Conservation (phyloP, 75 land plant species). For the Pinus albicaulis region DNA sequence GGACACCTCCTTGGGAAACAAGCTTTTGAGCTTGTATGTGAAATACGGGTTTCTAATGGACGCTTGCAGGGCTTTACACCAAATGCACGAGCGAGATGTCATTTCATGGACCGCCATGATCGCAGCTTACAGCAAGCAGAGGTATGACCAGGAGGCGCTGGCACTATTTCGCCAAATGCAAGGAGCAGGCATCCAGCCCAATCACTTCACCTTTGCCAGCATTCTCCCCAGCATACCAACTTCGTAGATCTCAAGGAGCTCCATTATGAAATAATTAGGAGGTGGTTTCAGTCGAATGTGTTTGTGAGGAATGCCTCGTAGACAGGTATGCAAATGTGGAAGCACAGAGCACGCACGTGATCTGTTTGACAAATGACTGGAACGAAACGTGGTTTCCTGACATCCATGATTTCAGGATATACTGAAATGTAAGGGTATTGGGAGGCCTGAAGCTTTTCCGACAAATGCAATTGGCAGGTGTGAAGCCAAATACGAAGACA, state of each 20-base stretch:
- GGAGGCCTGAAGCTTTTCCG: background rate
- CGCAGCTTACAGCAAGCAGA: slow-evolving; percentile 28
- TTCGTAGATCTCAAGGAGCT: too few relatives aligned
- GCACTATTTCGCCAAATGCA: slow-evolving; percentile 26
- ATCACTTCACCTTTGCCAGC: slow-evolving; percentile 43
- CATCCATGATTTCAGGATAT: slow-evolving; percentile 27
- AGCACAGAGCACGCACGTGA: slow-evolving; percentile 10
- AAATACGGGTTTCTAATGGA: slow-evolving; percentile 14
- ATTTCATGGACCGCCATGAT: slow-evolving; percentile 27
- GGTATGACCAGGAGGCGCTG: slow-evolving; percentile 22
- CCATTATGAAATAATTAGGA: too few relatives aligned
- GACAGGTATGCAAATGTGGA: slow-evolving; percentile 44
- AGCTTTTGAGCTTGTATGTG: background rate
- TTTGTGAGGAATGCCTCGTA: slow-evolving; percentile 17
- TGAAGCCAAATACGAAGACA: slow-evolving; percentile 21
- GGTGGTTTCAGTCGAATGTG: background rate
- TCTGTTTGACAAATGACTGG: slow-evolving; percentile 44
- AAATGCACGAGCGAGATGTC: slow-evolving; percentile 10
- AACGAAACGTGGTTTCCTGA: slow-evolving; percentile 53
- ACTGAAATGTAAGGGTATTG: slow-evolving; percentile 22
- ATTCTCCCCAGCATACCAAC: slow-evolving; percentile 29
- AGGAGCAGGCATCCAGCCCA: slow-evolving; percentile 18
- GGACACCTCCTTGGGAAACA: background rate
- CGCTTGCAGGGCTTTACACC: slow-evolving; percentile 5
- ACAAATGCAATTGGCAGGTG: slow-evolving; percentile 29